These are phyloP conservation scores for Claviceps purpurea DNA, from an alignment of 2,329 filamentous ascomycete genomes.

Conservation along the genomic window DNA sequence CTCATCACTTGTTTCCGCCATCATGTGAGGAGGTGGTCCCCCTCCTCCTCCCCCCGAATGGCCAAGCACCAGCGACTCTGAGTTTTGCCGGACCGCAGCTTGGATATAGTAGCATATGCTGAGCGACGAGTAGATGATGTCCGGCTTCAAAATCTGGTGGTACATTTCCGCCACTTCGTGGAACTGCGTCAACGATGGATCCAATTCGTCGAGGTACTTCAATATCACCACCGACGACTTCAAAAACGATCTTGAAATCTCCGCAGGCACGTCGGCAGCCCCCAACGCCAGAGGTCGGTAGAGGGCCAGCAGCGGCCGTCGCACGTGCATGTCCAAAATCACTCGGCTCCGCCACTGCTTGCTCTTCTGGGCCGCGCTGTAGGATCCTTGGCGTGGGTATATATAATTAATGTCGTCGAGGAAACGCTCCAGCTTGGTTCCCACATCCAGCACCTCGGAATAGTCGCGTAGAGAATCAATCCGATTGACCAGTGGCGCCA, in stretches of 20 bases:
- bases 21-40: slow-evolving; percentile 15
- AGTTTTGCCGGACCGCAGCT: slow-evolving; percentile 16
- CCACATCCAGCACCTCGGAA: slow-evolving; percentile 37
- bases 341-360: slow-evolving; percentile 38
- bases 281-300: slow-evolving; percentile 43
- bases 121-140: slow-evolving; percentile 41
- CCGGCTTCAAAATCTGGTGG: slow-evolving; percentile 37
- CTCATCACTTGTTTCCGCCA: slow-evolving; percentile 1
- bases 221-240: slow-evolving; percentile 42
- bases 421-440: slow-evolving; percentile 37
- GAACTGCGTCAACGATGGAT: slow-evolving; percentile 32
- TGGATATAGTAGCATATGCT: slow-evolving; percentile 43
- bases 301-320: slow-evolving; percentile 36
- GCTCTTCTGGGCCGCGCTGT: slow-evolving; percentile 30
- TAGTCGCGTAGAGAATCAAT: slow-evolving; percentile 41
- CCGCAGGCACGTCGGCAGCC: slow-evolving; percentile 33
- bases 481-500: slow-evolving; percentile 35
- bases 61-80: slow-evolving; percentile 16
- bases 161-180: slow-evolving; percentile 37
- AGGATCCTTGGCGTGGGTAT: slow-evolving; percentile 31
- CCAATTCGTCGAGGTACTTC: slow-evolving; percentile 40
- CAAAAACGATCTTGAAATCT: slow-evolving; percentile 39
- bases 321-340: slow-evolving; percentile 40
- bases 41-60: slow-evolving; percentile 14
- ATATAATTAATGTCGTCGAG: slow-evolving; percentile 42